These are phyloP conservation scores for Aspergillus floridensis DNA, from an alignment of 2,329 filamentous ascomycete species.

Conservation along the genomic window DNA sequence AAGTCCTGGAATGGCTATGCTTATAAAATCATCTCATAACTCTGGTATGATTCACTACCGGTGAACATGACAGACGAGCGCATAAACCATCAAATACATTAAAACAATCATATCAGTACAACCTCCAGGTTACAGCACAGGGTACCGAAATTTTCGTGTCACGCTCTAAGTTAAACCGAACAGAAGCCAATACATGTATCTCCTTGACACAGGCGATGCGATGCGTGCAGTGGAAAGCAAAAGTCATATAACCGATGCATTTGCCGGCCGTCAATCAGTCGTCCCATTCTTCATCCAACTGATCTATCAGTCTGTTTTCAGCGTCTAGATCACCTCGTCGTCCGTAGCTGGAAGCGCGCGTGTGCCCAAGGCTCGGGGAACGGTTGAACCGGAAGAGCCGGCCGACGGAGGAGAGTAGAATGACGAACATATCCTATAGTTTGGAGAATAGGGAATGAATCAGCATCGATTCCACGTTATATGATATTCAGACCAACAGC, in stretches of 20 bases:
- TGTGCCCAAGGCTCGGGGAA: constrained; percentile 35
- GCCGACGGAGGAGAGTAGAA: constrained; percentile 46
- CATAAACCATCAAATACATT: not conserved
- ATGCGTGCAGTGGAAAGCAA: not conserved
- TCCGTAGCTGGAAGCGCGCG: constrained; percentile 34
- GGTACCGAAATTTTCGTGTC: not conserved
- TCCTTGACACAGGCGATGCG: not conserved
- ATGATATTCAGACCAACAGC: not conserved
- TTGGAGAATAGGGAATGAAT: not conserved
- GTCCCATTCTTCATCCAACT: constrained; percentile 96
- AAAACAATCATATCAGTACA: not conserved
- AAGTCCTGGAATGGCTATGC: no score
- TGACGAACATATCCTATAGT: constrained; percentile 47
- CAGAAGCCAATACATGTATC: not conserved
- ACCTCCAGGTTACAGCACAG: not conserved
- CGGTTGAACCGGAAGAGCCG: constrained; percentile 38
- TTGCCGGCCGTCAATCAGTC: constrained; percentile 48
- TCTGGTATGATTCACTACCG: not conserved
- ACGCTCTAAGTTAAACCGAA: not conserved
- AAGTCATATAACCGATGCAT: not conserved
- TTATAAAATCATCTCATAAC: not conserved
- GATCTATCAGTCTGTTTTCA: constrained; percentile 91
- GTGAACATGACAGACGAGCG: not conserved
- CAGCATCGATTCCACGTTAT: constrained; percentile 10
- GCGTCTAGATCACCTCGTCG: constrained; percentile 59